Evolutionary conservation across 306 rosid genomes (phyloP), one percentile per base, ranked within the genome.

Genomic region (Pyrus betulifolia): DNA sequence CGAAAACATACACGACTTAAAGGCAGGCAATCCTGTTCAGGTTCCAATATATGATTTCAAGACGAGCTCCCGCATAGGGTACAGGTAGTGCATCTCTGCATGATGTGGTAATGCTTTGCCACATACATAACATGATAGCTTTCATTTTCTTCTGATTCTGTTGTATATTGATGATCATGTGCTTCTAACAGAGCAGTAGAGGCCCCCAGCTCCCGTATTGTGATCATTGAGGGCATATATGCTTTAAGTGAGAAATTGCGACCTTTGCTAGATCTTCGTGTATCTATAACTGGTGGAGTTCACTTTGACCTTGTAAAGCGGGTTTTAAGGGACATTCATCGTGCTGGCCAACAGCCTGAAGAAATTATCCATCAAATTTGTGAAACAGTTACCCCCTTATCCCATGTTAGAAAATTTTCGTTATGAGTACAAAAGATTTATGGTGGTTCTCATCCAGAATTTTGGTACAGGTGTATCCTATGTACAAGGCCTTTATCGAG

Each of bases 401-500:
- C 89, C 74, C 79, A 45, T 80, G 82, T 79, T 79, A 62, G 0
- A 15, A 28, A 72, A 8, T 69, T 83, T 76, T 69, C 69, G 28
- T 51, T 51, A 51, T 51, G 19, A 51, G 55, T 31, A 17, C 49
- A 57, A 78, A 72, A 72, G 66, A 69, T 78, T 51, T 78, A 30
- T 77, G 38, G 59, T 75, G 74, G 57, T 82, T 82, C 77, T 77
- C 35, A 42, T 61, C 49, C 61, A 28, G 60, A 40, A 80, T 15
- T 83, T 65, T 70, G 71, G 65, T 82, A 63, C 84, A 95, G 97
- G 99, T 95, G 46, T 89, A 95, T 82, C 99, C 99, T 59, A 95
- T 95, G 99, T 92, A 95, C 85, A 95, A 95, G 88, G 99, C 99
- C 73, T 95, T 90, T 85, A 95, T 95, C 42, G 99, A 95, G 84